phyloP scores from a whole-genome alignment of 1,139 yeast species.

The Candida sojae region DNA sequence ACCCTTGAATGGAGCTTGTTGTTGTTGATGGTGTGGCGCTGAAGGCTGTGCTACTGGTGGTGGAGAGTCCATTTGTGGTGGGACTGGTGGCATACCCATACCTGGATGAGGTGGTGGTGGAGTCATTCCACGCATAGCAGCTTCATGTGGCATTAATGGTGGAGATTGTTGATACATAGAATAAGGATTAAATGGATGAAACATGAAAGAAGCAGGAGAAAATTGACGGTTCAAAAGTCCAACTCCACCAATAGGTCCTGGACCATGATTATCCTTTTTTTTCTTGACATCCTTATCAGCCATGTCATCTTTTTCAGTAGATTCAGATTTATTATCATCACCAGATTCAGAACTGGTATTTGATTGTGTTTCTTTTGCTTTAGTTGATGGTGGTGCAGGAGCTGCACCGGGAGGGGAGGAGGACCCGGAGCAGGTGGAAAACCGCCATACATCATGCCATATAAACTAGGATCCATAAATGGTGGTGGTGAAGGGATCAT shows the following conservation, averaged over 20 bases:
- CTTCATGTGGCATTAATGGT: constrained; percentile 22
- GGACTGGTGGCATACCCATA: constrained; percentile 2
- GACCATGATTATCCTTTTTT: background rate
- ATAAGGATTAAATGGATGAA: constrained; percentile 54
- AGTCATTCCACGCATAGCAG: constrained; percentile 9
- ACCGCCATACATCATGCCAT: constrained; percentile 28
- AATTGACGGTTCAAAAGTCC: constrained; percentile 41
- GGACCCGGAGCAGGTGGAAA: constrained; percentile 10
- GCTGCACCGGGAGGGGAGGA: constrained; percentile 3
- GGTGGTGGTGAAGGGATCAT: constrained; percentile 40
- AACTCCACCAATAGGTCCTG: constrained; percentile 34
- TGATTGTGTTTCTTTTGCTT: background rate
- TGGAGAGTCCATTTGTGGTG: background rate
- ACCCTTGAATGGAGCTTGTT: constrained; percentile 1
- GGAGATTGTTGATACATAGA: constrained; percentile 39
- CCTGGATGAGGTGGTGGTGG: constrained; percentile 13
- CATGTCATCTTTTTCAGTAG: constrained; percentile 1
- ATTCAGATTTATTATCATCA: constrained; percentile 1
- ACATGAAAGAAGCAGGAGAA: constrained; percentile 40
- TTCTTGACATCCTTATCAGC: constrained; percentile 2
- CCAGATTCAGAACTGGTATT: constrained; percentile 10
- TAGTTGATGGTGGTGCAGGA: constrained; percentile 2
- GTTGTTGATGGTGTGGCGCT: constrained; percentile 1
- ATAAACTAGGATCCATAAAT: constrained; percentile 42
- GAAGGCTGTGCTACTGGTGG: background rate